Base-by-base conservation (phyloP, 2,329 filamentous ascomycete genomes). In the Boeremia exigua region DNA sequence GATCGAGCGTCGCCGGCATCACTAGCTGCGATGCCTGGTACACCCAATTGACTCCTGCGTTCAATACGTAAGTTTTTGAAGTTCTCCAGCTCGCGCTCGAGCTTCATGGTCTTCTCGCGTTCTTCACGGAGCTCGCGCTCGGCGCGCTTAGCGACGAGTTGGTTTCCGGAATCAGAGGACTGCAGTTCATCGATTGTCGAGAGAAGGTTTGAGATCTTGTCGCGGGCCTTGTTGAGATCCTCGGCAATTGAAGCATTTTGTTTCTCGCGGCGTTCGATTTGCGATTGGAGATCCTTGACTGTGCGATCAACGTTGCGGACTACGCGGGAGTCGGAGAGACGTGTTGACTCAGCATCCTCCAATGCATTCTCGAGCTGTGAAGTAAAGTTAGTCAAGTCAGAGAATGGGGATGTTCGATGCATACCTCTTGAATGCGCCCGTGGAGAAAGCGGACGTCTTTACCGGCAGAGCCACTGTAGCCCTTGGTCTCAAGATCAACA, bases 401-500 rank as follows among this genome's bases (percentile, higher is more conserved):
- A 25, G 51, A 14, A 46, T 34, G 32, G 46, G 27, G 36, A 36
- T 19, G 9, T 17, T 6, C 33, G 46, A 33, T 15, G 75, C 86
- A 84, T 82, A 96, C 93, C 84, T 98, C 94, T 80, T 97, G 92
- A 63, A 99, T 92, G 46, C 94, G 87, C 71, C 92, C 94, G 77
- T 97, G 91, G 69, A 98, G 78, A 80, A 97, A 98, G 70, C 95
- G 90, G 65, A 98, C 91, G 77, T 98, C 94, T 69, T 96, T 92
- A 75, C 93, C 96, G 23, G 91, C 91, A 62, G 89, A 96, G 17
- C 93, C 95, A 39, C 66, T 72, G 78, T 96, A 98, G 48, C 93
- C 92, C 81, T 98, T 98, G 38, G 95, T 98, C 79, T 99, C 94
- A 8, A 98, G 83, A 73, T 98, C 95, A 48, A 99, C 89, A 52